These are phyloP conservation scores for Pseudognaphalium luteoalbum DNA, from an alignment of 129 eudicot species.

Conservation along the genomic window DNA sequence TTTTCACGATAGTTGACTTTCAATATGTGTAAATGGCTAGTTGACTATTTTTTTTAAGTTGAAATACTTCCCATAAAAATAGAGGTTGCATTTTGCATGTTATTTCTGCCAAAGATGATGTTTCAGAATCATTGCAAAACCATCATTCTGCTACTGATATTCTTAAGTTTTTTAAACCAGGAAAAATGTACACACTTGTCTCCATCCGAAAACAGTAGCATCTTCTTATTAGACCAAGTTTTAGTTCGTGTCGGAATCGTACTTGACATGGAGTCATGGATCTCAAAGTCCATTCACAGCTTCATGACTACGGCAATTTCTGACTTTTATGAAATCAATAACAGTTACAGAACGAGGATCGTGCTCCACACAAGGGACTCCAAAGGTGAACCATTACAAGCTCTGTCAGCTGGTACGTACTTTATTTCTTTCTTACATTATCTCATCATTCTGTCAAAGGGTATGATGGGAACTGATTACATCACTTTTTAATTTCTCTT, in stretches of 20 bases:
- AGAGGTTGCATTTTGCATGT: background rate
- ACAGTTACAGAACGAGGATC: slow-evolving; percentile 1
- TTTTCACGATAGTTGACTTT: background rate
- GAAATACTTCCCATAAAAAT: background rate
- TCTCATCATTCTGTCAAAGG: background rate
- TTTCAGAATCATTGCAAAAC: background rate
- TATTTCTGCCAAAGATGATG: slow-evolving; percentile 1
- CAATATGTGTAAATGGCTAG: background rate
- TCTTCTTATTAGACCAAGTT: background rate
- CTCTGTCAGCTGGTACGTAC: background rate
- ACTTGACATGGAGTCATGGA: slow-evolving; percentile 9
- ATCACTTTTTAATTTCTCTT: background rate
- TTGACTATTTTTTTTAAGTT: background rate
- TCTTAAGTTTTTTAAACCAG: background rate
- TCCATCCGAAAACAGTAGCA: background rate
- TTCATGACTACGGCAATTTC: background rate
- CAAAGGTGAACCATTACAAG: slow-evolving; percentile 3
- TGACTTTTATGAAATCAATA: slow-evolving; percentile 2
- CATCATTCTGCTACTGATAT: background rate
- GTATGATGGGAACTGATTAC: background rate
- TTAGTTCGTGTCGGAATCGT: background rate
- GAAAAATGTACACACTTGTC: background rate
- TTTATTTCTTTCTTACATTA: background rate
- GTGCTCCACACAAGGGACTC: slow-evolving; percentile 12
- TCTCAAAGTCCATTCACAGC: slow-evolving; percentile 7